Conservation (phyloP, 139 green algal genomes). For the Picocystis salinarum region DNA sequence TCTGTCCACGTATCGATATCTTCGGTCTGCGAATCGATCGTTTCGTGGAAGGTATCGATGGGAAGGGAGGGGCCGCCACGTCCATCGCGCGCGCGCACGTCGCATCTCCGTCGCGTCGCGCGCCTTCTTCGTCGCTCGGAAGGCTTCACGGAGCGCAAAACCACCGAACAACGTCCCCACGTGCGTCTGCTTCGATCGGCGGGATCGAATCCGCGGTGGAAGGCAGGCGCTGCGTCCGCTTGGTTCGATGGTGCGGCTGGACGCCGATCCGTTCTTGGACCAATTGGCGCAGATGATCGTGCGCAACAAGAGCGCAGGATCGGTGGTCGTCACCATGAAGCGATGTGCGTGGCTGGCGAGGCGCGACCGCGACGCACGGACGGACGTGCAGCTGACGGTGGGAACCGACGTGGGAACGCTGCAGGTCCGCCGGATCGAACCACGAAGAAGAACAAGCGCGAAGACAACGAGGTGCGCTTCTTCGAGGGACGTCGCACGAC, state of each 20-base stretch:
- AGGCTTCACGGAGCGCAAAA: too few relatives aligned
- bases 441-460: neutral
- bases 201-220: too few relatives aligned
- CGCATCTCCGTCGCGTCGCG: too few relatives aligned
- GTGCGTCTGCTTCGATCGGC: too few relatives aligned
- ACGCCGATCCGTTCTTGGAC: conserved; percentile 48
- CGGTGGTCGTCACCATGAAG: conserved; percentile 54
- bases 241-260: conserved; percentile 49
- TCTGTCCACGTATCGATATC: too few relatives aligned
- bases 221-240: too few relatives aligned
- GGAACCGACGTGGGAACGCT: conserved; percentile 3
- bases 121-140: too few relatives aligned
- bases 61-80: too few relatives aligned
- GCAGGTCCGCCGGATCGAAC: neutral
- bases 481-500: neutral
- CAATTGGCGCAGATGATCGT: conserved; percentile 57
- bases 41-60: too few relatives aligned
- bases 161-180: too few relatives aligned
- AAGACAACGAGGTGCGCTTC: neutral
- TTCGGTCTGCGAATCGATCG: too few relatives aligned
- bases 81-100: too few relatives aligned
- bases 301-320: conserved; percentile 22
- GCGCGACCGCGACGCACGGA: conserved; percentile 22
- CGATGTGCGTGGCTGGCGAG: conserved; percentile 17
- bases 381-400: conserved; percentile 8